phyloP scores from a whole-genome alignment of 345 rosid genomes.

The Mallotus nudiflorus region DNA sequence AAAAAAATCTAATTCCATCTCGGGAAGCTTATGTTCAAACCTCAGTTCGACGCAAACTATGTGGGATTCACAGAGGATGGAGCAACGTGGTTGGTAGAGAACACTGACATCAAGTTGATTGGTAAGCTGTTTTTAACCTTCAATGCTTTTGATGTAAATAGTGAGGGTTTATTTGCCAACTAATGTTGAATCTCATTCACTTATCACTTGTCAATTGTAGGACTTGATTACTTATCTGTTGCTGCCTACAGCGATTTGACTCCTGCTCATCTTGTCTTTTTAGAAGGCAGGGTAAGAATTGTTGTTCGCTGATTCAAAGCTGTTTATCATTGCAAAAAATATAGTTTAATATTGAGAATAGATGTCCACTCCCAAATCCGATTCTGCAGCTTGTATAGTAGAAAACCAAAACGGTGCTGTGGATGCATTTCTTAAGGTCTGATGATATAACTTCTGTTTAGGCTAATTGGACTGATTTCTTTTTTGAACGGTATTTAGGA shows the following conservation, averaged over 20 bases:
- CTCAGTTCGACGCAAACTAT: constrained; percentile 68
- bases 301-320: too few relatives aligned
- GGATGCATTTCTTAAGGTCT: neutral
- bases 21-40: constrained; percentile 83
- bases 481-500: neutral
- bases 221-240: constrained; percentile 71
- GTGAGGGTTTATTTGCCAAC: too few relatives aligned
- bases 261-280: constrained; percentile 39
- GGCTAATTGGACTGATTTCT: neutral
- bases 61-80: constrained; percentile 82
- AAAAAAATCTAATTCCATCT: constrained; percentile 2
- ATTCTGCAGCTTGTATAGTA: neutral
- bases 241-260: constrained; percentile 52
- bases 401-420: neutral
- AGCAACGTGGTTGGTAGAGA: constrained; percentile 85
- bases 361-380: neutral
- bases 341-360: neutral
- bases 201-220: constrained; percentile 27
- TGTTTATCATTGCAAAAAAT: neutral
- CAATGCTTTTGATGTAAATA: too few relatives aligned
- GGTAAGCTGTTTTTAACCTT: constrained; percentile 45
- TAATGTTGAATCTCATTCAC: too few relatives aligned
- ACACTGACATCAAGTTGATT: constrained; percentile 79
- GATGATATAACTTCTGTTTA: neutral
- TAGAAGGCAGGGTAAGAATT: constrained; percentile 26